These are phyloP conservation scores for Hirschioporus abietinus DNA, from an alignment of 768 basidiomycete genomes.

Conservation along the genomic window DNA sequence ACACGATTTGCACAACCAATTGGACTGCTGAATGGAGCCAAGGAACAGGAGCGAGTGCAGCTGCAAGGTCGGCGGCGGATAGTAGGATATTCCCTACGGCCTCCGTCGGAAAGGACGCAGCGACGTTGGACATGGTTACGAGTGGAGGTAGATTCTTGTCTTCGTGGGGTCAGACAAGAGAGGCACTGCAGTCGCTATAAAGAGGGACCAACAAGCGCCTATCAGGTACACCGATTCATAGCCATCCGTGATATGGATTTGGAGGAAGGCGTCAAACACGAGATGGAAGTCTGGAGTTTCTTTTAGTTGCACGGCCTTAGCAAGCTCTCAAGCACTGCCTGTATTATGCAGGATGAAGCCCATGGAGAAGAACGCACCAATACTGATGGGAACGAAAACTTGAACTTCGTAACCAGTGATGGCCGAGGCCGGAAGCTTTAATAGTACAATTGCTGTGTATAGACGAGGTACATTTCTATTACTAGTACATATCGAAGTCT, in stretches of 20 bases:
- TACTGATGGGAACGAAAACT: neutral
- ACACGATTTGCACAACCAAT: neutral
- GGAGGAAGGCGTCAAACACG: neutral
- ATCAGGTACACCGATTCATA: neutral
- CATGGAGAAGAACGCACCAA: neutral
- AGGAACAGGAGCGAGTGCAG: slow-evolving; percentile 3
- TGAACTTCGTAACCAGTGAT: neutral
- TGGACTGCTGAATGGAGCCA: neutral
- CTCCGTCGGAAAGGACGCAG: neutral
- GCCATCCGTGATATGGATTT: no score
- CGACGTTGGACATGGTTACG: neutral
- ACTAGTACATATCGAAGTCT: neutral
- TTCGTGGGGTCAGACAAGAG: neutral
- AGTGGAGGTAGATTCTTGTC: neutral
- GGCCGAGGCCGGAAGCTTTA: neutral
- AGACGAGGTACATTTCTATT: neutral
- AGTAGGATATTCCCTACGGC: neutral
- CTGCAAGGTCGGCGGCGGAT: neutral
- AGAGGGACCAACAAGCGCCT: neutral
- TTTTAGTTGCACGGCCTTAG: neutral
- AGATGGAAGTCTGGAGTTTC: neutral
- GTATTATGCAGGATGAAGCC: neutral
- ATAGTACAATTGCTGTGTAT: neutral
- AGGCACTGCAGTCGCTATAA: neutral
- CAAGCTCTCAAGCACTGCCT: neutral